Evolutionary conservation across 2,329 filamentous ascomycete species (phyloP), one percentile per base, ranked within the genome.

Genomic region (Pseudogymnoascus verrucosus): DNA sequence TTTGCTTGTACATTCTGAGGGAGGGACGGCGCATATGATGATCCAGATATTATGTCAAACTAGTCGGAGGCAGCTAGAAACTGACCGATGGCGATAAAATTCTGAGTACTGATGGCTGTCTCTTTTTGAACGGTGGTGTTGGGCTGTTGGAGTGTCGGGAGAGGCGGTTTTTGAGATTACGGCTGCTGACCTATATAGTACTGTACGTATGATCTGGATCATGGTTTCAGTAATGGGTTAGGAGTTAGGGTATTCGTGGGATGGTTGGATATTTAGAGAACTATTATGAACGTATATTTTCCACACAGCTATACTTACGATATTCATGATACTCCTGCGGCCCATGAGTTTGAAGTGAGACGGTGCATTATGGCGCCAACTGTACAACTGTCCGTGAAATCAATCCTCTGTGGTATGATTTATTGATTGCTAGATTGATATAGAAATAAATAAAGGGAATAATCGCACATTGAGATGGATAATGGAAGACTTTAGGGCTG

Each of bases 31-130:
- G 47, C 47, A 54, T 54, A 54, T 54, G 47, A 54, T 54, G 47
- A 54, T 31, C 47, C 47, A 54, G 47, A 54, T 54, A 54, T 54
- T 54, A 54, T 54, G 44, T 51, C 44, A 51, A 51, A 51, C 44
- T 51, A 51, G 44, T 51, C 44, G 44, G 44, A 51, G 44, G 44
- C 44, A 16, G 23, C 23, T 51, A 34, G 14, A 51, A 14, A 8
- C 44, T 28, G 44, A 16, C 7, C 7, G 6, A 51, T 51, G 44
- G 47, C 47, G 47, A 54, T 10, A 54, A 28, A 8, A 31, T 21
- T 54, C 47, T 54, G 47, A 54, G 5, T 44, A 54, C 47, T 54
- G 47, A 54, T 54, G 47, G 47, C 26, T 54, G 47, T 54, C 14
- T 11, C 19, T 31, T 16, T 31, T n/a, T 8, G 14, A 21, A 31